Conservation (phyloP, 768 basidiomycete species). For the Trametes cingulata region DNA sequence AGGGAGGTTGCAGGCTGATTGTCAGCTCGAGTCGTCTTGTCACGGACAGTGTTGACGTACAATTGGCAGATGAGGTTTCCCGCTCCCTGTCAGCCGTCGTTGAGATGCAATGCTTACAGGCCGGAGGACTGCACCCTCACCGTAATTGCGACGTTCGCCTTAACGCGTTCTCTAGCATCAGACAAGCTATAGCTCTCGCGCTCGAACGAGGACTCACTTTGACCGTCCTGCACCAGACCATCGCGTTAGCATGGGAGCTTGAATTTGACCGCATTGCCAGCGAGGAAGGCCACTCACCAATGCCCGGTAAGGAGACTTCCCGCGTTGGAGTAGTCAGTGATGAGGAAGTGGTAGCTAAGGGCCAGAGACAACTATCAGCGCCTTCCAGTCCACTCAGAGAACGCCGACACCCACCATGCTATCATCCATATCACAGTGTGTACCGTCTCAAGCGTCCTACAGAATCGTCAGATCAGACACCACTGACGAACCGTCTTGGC, state of each 20-base stretch:
- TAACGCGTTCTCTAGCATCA: no score
- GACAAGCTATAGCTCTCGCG: no score
- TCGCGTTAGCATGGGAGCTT: background rate
- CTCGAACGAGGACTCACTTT: background rate
- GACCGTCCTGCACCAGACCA: background rate
- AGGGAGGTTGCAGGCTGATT: background rate
- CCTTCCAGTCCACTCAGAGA: background rate
- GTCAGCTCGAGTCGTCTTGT: no score
- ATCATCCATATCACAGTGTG: constrained; percentile 3
- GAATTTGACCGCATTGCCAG: background rate
- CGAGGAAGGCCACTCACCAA: background rate
- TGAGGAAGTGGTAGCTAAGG: background rate
- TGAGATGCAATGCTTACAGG: background rate
- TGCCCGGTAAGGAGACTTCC: background rate
- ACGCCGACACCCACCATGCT: background rate
- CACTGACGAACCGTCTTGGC: background rate
- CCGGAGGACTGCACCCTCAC: background rate
- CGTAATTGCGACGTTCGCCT: background rate
- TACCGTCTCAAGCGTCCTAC: background rate
- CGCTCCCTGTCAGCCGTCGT: background rate
- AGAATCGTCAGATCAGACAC: background rate
- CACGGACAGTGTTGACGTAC: no score
- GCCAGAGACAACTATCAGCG: background rate
- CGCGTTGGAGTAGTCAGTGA: background rate
- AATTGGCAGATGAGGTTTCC: background rate